A percentile compares a stretch with the other conserved stretches of the same genome.
These are phyloP conservation scores for Penicillium atrosanguineum DNA, from an alignment of 495 filamentous ascomycete species.

Conservation along the genomic window DNA sequence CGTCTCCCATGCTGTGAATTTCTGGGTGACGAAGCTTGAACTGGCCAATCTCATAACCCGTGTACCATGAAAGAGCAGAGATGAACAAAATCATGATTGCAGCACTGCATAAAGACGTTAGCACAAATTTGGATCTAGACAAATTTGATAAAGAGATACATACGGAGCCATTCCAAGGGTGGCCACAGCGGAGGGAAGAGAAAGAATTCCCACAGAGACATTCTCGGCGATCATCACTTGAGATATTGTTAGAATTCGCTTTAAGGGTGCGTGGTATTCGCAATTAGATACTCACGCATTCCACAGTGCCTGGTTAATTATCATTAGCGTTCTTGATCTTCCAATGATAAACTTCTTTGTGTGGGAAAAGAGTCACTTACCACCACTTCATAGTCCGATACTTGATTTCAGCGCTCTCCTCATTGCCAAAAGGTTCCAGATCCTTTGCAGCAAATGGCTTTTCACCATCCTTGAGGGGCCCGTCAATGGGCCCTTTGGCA, in stretches of 20 bases:
- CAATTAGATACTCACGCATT: slow-evolving; percentile 28
- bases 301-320: slow-evolving; percentile 27
- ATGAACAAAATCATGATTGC: slow-evolving; percentile 57
- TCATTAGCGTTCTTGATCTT: slow-evolving; percentile 9
- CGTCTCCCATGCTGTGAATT: slow-evolving; percentile 69
- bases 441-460: slow-evolving; percentile 17
- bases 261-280: neutral
- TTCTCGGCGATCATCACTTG: slow-evolving; percentile 65
- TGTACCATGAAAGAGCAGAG: slow-evolving; percentile 62
- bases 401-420: slow-evolving; percentile 38
- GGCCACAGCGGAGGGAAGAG: slow-evolving; percentile 62
- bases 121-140: neutral
- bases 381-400: slow-evolving; percentile 49
- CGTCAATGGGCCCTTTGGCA: slow-evolving; percentile 9
- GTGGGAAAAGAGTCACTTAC: slow-evolving; percentile 16
- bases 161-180: slow-evolving; percentile 58
- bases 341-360: neutral
- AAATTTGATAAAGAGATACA: slow-evolving; percentile 3
- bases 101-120: slow-evolving; percentile 18
- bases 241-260: neutral
- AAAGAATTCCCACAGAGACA: slow-evolving; percentile 63
- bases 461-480: slow-evolving; percentile 13
- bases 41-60: slow-evolving; percentile 36
- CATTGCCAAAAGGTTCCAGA: slow-evolving; percentile 44
- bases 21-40: slow-evolving; percentile 39